phyloP scores from a whole-genome alignment of 2,329 filamentous ascomycete genomes.

The Scedosporium apiospermum region DNA sequence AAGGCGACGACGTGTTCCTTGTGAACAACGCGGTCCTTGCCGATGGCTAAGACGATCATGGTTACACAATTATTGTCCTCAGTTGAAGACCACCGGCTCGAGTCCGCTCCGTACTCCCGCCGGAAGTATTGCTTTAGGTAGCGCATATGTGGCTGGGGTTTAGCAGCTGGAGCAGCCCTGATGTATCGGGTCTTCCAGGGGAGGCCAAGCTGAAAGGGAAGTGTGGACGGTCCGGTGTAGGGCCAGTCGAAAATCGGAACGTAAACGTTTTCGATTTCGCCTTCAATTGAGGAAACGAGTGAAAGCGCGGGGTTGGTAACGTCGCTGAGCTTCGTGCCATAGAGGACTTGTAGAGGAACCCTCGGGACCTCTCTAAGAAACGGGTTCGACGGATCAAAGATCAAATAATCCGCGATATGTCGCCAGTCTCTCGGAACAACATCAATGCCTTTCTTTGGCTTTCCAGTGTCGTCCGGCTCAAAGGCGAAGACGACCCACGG shows the following conservation, averaged over 20 bases:
- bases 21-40: neutral
- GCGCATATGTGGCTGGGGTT: neutral
- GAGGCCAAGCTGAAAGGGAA: constrained; percentile 2
- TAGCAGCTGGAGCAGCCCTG: neutral
- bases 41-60: neutral
- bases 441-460: neutral
- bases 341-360: neutral
- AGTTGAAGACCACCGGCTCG: neutral
- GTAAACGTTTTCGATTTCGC: neutral
- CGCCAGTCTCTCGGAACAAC: constrained; percentile 3
- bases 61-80: neutral
- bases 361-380: neutral
- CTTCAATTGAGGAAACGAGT: neutral
- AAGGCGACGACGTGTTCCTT: neutral
- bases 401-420: neutral
- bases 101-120: neutral
- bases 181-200: constrained; percentile 4
- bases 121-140: constrained; percentile 1
- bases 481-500: constrained; percentile 2
- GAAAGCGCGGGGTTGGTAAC: neutral
- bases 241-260: neutral
- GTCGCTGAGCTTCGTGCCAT: constrained; percentile 1
- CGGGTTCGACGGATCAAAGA: neutral
- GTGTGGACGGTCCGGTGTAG: neutral
- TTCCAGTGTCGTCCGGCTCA: neutral